Evolutionary conservation across 371 early-diverging fungal genomes (phyloP).

Genomic region (Capillidium rhysosporum): DNA sequence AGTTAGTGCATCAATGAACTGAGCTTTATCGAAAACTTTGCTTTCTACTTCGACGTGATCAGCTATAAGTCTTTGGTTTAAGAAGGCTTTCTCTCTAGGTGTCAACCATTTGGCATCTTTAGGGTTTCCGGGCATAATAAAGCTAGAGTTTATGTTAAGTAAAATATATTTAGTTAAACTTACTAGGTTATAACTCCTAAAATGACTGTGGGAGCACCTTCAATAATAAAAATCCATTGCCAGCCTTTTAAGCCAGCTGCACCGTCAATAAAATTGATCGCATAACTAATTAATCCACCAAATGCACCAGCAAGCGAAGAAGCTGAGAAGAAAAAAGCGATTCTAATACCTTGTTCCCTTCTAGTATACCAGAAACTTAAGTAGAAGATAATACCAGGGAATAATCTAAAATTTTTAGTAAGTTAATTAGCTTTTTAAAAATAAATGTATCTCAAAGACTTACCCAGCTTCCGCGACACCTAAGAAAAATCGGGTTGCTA

Average conservation of each 20-base stretch:
- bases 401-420: slow-evolving; percentile 17
- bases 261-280: slow-evolving; percentile 30
- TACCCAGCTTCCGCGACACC: slow-evolving; percentile 2
- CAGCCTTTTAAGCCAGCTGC: slow-evolving; percentile 19
- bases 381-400: slow-evolving; percentile 47
- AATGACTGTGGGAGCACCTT: slow-evolving; percentile 4
- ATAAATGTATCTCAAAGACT: not conserved
- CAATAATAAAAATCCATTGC: slow-evolving; percentile 21
- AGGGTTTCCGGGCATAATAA: slow-evolving; percentile 36
- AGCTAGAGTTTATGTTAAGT: slow-evolving; percentile 9
- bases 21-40: slow-evolving; percentile 15
- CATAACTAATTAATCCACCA: slow-evolving; percentile 36
- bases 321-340: slow-evolving; percentile 39
- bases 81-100: slow-evolving; percentile 21
- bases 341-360: slow-evolving; percentile 43
- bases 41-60: slow-evolving; percentile 16
- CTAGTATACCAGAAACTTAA: slow-evolving; percentile 56
- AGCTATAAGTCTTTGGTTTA: slow-evolving; percentile 18
- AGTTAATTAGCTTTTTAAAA: not conserved
- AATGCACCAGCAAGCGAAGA: slow-evolving; percentile 46
- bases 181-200: slow-evolving; percentile 1
- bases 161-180: not conserved
- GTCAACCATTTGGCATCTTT: slow-evolving; percentile 24
- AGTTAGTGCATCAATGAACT: slow-evolving; percentile 17
- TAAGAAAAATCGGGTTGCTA: not conserved